A percentile compares a stretch with the other conserved stretches of the same genome.
Conservation (phyloP, 495 filamentous ascomycete species). For the Aspergillus sparsus region DNA sequence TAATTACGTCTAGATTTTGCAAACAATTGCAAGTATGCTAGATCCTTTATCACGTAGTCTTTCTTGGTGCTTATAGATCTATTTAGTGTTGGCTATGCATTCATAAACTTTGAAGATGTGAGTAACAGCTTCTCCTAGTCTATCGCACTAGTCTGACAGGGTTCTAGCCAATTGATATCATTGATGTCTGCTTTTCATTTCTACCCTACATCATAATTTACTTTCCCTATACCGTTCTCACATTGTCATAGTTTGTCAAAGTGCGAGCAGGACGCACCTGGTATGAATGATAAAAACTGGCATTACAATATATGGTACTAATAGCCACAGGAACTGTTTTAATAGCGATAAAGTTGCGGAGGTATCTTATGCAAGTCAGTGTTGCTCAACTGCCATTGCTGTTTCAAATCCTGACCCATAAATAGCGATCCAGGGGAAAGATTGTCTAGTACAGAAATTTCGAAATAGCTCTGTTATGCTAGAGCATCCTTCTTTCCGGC, state of each 20-base stretch:
- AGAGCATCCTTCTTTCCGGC: slow-evolving; percentile 75
- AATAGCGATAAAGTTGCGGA: slow-evolving; percentile 84
- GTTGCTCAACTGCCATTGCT: slow-evolving; percentile 18
- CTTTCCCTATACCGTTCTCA: slow-evolving; percentile 12
- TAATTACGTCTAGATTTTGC: slow-evolving; percentile 63
- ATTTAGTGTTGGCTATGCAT: slow-evolving; percentile 90
- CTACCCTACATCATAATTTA: slow-evolving; percentile 1
- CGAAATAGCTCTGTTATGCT: slow-evolving; percentile 95
- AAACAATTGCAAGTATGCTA: slow-evolving; percentile 81
- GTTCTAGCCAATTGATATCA: slow-evolving; percentile 67
- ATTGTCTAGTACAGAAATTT: slow-evolving; percentile 90
- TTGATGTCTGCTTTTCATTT: slow-evolving; percentile 57
- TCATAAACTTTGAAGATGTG: slow-evolving; percentile 90
- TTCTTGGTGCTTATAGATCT: slow-evolving; percentile 27
- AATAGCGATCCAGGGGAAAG: slow-evolving; percentile 84
- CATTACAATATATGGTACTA: not conserved
- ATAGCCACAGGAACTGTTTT: slow-evolving; percentile 66
- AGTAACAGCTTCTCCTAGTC: slow-evolving; percentile 32
- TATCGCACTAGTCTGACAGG: slow-evolving; percentile 21
- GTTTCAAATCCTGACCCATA: slow-evolving; percentile 21
- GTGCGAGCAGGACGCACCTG: slow-evolving; percentile 71
- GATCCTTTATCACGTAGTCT: not conserved
- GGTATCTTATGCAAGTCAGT: slow-evolving; percentile 90
- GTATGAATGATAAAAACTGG: slow-evolving; percentile 35
- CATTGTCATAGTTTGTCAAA: slow-evolving; percentile 67